phyloP scores from a whole-genome alignment of 345 rosid genomes.

The Carallia pectinifolia region DNA sequence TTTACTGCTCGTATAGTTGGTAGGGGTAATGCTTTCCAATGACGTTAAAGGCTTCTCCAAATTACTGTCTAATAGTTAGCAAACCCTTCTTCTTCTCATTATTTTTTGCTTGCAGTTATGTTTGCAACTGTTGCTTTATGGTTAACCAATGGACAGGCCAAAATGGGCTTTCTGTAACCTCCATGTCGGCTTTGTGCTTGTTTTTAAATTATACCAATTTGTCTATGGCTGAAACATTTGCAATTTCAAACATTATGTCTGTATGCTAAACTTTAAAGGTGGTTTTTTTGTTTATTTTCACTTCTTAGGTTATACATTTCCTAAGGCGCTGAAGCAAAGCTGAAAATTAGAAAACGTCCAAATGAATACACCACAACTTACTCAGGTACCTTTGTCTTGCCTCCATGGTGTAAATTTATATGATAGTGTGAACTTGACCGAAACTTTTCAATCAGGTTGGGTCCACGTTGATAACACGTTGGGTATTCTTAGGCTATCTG shows the following conservation, averaged over 20 bases:
- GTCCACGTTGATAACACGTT: slow-evolving; percentile 87
- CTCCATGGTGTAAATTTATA: neutral
- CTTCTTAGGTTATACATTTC: slow-evolving; percentile 60
- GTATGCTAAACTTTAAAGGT: neutral
- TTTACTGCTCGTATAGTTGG: slow-evolving; percentile 54
- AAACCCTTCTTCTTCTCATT: neutral
- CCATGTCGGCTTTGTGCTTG: too few relatives aligned
- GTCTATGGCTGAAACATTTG: too few relatives aligned
- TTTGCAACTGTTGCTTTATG: neutral
- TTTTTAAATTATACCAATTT: too few relatives aligned
- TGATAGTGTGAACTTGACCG: neutral
- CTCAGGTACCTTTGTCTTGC: slow-evolving; percentile 49
- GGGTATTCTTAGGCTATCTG: slow-evolving; percentile 93
- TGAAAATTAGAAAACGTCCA: slow-evolving; percentile 47
- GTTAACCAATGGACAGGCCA: too few relatives aligned
- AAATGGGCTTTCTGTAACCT: too few relatives aligned
- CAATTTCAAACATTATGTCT: too few relatives aligned
- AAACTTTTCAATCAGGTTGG: slow-evolving; percentile 50
- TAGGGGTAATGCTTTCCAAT: slow-evolving; percentile 56
- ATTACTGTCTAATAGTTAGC: neutral
- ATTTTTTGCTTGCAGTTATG: neutral
- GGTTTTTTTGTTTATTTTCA: neutral
- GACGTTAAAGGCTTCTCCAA: slow-evolving; percentile 9
- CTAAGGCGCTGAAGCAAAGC: slow-evolving; percentile 65
- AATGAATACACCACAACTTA: slow-evolving; percentile 49